Conservation (phyloP, 2,329 filamentous ascomycete genomes). For the Phyllachora maydis region DNA sequence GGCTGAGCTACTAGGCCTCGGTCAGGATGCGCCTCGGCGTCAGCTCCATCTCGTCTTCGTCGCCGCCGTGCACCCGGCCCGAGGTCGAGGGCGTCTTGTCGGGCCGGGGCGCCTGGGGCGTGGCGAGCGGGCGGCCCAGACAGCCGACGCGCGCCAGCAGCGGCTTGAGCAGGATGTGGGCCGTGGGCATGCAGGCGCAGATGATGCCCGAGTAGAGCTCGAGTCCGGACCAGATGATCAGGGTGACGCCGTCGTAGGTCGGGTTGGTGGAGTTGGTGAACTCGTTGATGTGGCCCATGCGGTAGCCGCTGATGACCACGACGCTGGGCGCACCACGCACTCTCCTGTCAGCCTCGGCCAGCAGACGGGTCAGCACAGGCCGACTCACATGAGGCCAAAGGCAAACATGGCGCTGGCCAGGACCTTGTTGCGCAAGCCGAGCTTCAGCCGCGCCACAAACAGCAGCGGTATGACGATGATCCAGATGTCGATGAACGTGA, state of each 20-base stretch:
- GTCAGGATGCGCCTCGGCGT: too few species aligned
- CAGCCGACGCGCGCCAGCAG: not conserved
- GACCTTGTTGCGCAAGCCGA: constrained; percentile 21
- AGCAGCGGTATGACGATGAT: constrained; percentile 26
- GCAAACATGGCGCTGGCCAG: constrained; percentile 20
- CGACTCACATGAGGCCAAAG: constrained; percentile 15
- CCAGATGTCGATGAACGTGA: constrained; percentile 27
- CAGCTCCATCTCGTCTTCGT: too few species aligned
- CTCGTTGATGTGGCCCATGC: constrained; percentile 22
- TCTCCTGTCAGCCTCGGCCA: not conserved
- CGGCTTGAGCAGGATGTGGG: not conserved
- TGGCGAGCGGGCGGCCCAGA: too few species aligned
- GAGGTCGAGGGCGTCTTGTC: too few species aligned
- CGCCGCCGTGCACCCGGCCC: too few species aligned
- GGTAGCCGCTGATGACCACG: not conserved
- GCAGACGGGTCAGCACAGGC: not conserved
- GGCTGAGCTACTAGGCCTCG: too few species aligned
- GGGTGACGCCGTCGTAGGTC: constrained; percentile 41
- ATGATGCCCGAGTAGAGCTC: not conserved
- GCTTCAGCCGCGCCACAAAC: constrained; percentile 14
- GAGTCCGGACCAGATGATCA: constrained; percentile 30
- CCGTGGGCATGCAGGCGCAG: not conserved
- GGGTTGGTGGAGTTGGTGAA: constrained; percentile 44
- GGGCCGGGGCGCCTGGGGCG: too few species aligned
- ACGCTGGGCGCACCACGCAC: not conserved